Conservation (phyloP, 2,329 filamentous ascomycete genomes). For the Ophiocordyceps sinensis region DNA sequence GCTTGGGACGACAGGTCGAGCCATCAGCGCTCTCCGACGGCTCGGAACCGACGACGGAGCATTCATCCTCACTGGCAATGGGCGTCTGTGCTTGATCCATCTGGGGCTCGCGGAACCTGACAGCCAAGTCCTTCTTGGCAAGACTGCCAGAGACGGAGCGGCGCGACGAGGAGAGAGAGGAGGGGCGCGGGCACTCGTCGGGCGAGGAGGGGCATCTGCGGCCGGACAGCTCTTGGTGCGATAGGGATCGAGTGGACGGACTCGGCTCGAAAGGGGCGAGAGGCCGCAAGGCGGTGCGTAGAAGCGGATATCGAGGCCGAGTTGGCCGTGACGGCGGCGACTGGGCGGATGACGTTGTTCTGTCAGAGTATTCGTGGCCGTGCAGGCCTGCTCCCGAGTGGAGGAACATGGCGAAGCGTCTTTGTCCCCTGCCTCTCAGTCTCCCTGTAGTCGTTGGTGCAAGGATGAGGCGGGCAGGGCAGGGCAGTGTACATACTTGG, state of each 20-base stretch:
- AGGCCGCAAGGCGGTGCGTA: constrained; percentile 26
- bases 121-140: constrained; percentile 25
- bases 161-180: constrained; percentile 6
- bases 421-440: not conserved
- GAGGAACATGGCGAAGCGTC: constrained; percentile 34
- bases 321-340: constrained; percentile 18
- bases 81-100: constrained; percentile 13
- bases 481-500: too few relatives aligned
- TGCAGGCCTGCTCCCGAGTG: constrained; percentile 45
- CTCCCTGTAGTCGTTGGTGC: too few relatives aligned
- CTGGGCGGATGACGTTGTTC: constrained; percentile 12
- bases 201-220: not conserved
- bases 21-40: constrained; percentile 30
- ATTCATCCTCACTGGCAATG: constrained; percentile 33
- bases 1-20: constrained; percentile 21
- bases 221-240: not conserved
- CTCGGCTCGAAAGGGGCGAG: constrained; percentile 15
- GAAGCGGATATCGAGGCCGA: constrained; percentile 21
- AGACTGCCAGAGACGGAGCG: constrained; percentile 24
- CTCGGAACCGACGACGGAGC: constrained; percentile 24
- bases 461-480: too few relatives aligned
- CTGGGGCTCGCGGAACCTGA: constrained; percentile 28
- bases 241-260: constrained; percentile 1
- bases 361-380: constrained; percentile 42
- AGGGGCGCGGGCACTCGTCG: not conserved